phyloP scores from a whole-genome alignment of 2,329 filamentous ascomycete genomes.

The Tolypocladium album region DNA sequence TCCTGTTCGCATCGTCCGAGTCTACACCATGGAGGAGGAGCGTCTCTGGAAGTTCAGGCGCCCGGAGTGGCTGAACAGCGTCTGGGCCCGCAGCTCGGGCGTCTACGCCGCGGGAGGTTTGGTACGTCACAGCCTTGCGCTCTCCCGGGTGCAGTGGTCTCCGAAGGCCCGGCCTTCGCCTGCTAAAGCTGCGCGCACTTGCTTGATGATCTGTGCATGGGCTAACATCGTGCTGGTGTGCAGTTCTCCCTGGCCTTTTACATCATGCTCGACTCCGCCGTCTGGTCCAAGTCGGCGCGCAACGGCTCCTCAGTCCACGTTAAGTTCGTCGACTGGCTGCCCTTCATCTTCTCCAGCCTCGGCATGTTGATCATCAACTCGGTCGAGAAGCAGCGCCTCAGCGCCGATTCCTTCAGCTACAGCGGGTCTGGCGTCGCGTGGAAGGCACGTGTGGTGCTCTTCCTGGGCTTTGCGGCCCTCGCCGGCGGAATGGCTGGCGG shows the following conservation, averaged over 20 bases:
- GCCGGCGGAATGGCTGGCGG: constrained; percentile 60
- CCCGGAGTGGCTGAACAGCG: constrained; percentile 57
- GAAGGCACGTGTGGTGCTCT: constrained; percentile 58
- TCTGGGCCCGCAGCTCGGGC: constrained; percentile 51
- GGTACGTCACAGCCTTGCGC: constrained; percentile 32
- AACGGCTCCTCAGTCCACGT: constrained; percentile 52
- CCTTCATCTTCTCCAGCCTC: constrained; percentile 54
- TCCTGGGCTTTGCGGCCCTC: constrained; percentile 54
- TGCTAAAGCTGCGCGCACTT: background rate
- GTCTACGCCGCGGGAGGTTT: constrained; percentile 53
- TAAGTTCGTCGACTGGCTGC: constrained; percentile 60
- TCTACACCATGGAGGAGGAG: constrained; percentile 46
- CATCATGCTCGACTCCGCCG: constrained; percentile 55
- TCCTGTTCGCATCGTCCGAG: background rate
- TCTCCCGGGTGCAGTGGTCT: too few species aligned
- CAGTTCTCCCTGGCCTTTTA: constrained; percentile 61
- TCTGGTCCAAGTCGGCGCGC: constrained; percentile 51
- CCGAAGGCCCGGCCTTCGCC: background rate
- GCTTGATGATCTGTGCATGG: background rate
- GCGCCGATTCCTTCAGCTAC: constrained; percentile 53
- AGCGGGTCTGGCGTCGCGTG: constrained; percentile 53
- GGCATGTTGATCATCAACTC: constrained; percentile 65
- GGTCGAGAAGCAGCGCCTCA: constrained; percentile 55
- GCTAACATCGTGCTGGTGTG: background rate
- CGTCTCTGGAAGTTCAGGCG: constrained; percentile 57